Conservation (phyloP, 495 filamentous ascomycete genomes). For the Halenospora varia region DNA sequence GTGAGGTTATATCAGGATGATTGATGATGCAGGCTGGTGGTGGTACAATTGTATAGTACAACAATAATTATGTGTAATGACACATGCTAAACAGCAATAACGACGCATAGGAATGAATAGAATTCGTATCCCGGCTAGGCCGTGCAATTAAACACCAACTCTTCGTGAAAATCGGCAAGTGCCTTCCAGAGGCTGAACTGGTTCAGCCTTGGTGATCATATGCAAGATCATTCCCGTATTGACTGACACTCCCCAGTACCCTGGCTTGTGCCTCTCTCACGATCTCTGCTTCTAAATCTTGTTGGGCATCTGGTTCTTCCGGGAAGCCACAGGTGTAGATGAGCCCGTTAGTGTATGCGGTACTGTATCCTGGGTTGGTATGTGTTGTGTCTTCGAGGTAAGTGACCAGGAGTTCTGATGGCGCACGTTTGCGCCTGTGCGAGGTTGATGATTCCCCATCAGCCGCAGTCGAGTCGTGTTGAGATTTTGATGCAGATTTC, state of each 20-base stretch:
- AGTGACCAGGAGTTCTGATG: background rate
- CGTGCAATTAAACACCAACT: too few species aligned
- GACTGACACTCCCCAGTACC: background rate
- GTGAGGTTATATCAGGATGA: too few species aligned
- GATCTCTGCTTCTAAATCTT: background rate
- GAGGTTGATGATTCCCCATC: background rate
- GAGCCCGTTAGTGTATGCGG: background rate
- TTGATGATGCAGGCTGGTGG: too few species aligned
- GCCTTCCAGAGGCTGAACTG: too few species aligned
- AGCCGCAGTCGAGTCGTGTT: background rate
- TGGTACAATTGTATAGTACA: too few species aligned
- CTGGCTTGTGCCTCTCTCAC: background rate
- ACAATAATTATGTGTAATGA: too few species aligned
- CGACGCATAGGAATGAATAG: too few species aligned
- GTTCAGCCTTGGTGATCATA: too few species aligned
- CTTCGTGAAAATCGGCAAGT: too few species aligned
- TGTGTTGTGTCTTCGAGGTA: background rate
- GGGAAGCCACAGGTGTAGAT: background rate
- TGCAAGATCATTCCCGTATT: background rate
- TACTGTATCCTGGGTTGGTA: background rate
- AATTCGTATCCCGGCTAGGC: too few species aligned
- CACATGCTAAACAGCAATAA: too few species aligned
- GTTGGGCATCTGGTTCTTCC: background rate
- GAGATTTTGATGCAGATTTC: background rate
- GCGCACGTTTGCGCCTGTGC: background rate